Evolutionary conservation across 371 early-diverging fungal genomes (phyloP), one percentile per base, ranked within the genome.

Genomic region (Haplosporangium sp.): DNA sequence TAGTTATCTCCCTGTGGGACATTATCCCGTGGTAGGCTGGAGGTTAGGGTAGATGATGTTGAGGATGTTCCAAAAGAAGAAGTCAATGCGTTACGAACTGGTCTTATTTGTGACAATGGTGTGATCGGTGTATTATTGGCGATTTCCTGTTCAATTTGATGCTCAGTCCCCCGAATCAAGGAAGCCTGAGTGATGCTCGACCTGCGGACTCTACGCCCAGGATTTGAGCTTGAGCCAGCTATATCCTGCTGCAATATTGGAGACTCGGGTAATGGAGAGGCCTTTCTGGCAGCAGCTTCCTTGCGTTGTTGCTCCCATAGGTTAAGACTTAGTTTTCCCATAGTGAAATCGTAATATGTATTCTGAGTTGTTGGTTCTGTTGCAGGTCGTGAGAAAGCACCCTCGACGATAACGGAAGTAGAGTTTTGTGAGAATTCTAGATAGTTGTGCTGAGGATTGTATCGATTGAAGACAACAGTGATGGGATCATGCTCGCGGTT

Each of bases 401-500:
- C 65, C 3, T 47, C 35, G 20, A 63, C 20, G 45, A 53, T 47
- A 20, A 27, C 39, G 0, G 78, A 53, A 3, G n/a, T 39, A 0
- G 63, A 20, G 1, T 20, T 39, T 20, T 73, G 78, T n/a, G 63
- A 44, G 52, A 79, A 79, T 55, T 79, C 81, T n/a, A 79, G 74
- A 45, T 71, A 79, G 56, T 79, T 79, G 58, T 79, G 65, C 11
- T 68, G 60, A 7, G 34, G 57, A 64, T 65, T 53, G 55, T 74
- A 79, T 1, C 67, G 58, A 17, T 74, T 45, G 47, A 74, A 79
- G 61, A 71, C 68, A 35, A 59, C 71, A 6, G 63, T 71, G 61
- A 74, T 48, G 45, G 71, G 71, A 1, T 57, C 45, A 47, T 38
- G 38, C 10, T 44, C 47, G 17, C 65, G 65, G 7, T 53, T 20